phyloP scores from a whole-genome alignment of 345 rosid species.

The Hibiscus tridactylites region DNA sequence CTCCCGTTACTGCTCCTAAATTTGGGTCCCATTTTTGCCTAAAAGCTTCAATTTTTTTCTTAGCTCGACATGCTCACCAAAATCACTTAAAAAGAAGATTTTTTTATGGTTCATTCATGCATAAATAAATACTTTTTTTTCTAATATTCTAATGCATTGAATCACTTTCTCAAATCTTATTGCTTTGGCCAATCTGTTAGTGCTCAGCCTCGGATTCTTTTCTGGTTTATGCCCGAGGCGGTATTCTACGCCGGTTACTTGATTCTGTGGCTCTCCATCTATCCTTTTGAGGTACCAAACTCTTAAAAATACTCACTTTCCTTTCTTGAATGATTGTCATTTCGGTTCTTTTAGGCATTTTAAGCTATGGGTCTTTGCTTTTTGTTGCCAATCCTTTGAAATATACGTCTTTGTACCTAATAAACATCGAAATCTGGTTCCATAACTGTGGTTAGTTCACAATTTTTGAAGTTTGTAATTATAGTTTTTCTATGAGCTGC shows the following conservation, averaged over 20 bases:
- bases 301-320: constrained; percentile 6
- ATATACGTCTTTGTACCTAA: background rate
- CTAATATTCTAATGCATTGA: too few species aligned
- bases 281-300: constrained; percentile 37
- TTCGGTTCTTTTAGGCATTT: background rate
- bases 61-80: background rate
- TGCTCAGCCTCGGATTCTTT: constrained; percentile 9
- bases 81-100: background rate
- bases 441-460: constrained; percentile 8
- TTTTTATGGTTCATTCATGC: constrained; percentile 8
- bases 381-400: background rate
- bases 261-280: constrained; percentile 11
- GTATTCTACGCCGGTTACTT: constrained; percentile 14
- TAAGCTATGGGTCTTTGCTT: background rate
- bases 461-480: background rate
- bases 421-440: constrained; percentile 23
- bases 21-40: constrained; percentile 32
- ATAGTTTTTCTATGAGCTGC: constrained; percentile 1
- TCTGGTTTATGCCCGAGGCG: constrained; percentile 7
- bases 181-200: constrained; percentile 31
- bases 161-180: constrained; percentile 16
- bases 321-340: constrained; percentile 4
- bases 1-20: constrained; percentile 8
- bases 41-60: background rate
- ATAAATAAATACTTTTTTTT: background rate